Percentiles rank a stretch among this genome's conserved stretches.
These are phyloP conservation scores for Pholiota conissans DNA, from an alignment of 768 basidiomycete genomes.

Conservation along the genomic window DNA sequence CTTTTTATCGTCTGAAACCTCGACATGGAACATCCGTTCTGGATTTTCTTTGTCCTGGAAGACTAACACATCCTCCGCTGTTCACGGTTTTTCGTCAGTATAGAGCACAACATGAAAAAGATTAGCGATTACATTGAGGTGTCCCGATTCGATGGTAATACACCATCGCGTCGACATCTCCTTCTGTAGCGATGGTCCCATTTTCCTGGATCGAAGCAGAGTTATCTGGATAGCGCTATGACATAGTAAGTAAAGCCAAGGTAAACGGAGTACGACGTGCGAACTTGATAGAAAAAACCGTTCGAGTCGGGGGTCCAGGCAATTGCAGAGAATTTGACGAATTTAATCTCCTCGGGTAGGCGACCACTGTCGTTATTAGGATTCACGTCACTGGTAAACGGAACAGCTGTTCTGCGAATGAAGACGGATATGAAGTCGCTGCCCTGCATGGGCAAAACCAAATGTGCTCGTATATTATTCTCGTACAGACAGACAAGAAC, in stretches of 20 bases:
- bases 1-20: slow-evolving; percentile 63
- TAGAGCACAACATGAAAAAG: slow-evolving; percentile 1
- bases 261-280: background rate
- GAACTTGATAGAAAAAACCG: slow-evolving; percentile 82
- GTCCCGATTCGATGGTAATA: slow-evolving; percentile 79
- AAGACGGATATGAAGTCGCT: slow-evolving; percentile 74
- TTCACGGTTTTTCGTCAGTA: background rate
- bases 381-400: slow-evolving; percentile 46
- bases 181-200: slow-evolving; percentile 57
- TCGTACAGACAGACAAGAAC: slow-evolving; percentile 4
- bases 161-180: slow-evolving; percentile 69
- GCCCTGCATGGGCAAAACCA: slow-evolving; percentile 43
- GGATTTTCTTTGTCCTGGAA: slow-evolving; percentile 63
- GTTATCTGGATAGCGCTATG: slow-evolving; percentile 57
- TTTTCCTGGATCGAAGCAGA: slow-evolving; percentile 47
- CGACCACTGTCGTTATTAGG: slow-evolving; percentile 48
- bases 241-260: background rate
- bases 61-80: slow-evolving; percentile 71
- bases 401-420: slow-evolving; percentile 60
- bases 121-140: slow-evolving; percentile 50
- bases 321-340: slow-evolving; percentile 75
- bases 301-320: slow-evolving; percentile 77
- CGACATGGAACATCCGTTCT: slow-evolving; percentile 61
- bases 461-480: slow-evolving; percentile 2
- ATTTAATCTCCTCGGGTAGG: slow-evolving; percentile 66